Evolutionary conservation across 768 basidiomycete genomes (phyloP), one percentile per base, ranked within the genome.

Genomic region (Phylloporus sp.): DNA sequence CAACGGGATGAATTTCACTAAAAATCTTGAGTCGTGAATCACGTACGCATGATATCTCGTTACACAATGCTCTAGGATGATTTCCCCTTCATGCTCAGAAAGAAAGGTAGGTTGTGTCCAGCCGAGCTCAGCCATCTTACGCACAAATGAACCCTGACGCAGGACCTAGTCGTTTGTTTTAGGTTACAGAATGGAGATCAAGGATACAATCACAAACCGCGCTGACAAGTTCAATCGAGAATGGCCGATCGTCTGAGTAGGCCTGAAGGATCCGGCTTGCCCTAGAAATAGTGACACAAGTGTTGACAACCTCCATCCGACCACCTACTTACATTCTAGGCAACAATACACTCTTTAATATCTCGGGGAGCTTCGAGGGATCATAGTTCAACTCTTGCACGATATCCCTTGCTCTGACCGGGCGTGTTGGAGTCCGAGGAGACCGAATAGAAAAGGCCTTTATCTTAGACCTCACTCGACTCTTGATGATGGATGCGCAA

Each of bases 21-120:
- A 9, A 38, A 18, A 9, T 5, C 1, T 15, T 1, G 11, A 22
- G 6, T 13, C 15, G 18, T 1, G 4, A 13, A 31, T 5, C 23
- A 68, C 72, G 13, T 61, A 81, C 78, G 76, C 81, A 49, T 82
- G 80, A 55, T 84, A 84, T 59, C 82, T 67, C 2, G 81, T 73
- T 20, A 80, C 66, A 3, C 75, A 74, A 58, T 81, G 79, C 18
- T 75, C 68, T 6, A 83, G 64, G 3, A 71, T 74, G 9, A 72
- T 49, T 47, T 71, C 69, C 31, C 78, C 75, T n/a, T 71, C 68
- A 5, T 45, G 45, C 32, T 67, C 62, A 0, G 51, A 36, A 44
- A 80, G 77, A 55, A 72, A 79, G 1, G 53, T 60, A 0, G 73
- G 69, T 11, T 67, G 55, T 4, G 76, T 80, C 82, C 82, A 85